These are phyloP conservation scores for Colletotrichum sp. DNA, from an alignment of 2,329 filamentous ascomycete genomes.

Conservation along the genomic window DNA sequence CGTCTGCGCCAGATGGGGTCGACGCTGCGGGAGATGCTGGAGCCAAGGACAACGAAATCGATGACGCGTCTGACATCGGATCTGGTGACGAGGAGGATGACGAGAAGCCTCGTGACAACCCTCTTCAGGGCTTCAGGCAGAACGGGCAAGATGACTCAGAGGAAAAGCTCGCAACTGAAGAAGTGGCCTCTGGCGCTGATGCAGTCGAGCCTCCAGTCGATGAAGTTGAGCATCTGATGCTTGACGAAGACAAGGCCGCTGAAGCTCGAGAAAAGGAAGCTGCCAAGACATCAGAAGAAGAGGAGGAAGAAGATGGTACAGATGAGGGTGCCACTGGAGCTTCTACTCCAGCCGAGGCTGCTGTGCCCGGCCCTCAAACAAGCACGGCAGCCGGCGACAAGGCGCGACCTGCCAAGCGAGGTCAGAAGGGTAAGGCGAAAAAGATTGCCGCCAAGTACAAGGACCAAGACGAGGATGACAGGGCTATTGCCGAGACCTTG, in stretches of 20 bases:
- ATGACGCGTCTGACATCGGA: conserved; percentile 37
- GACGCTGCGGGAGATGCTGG: conserved; percentile 17
- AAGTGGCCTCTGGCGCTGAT: conserved; percentile 6
- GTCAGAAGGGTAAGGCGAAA: conserved; percentile 83
- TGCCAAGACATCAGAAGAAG: neutral
- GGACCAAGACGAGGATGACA: conserved; percentile 93
- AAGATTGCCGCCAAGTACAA: conserved; percentile 91
- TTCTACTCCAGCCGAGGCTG: conserved; percentile 2
- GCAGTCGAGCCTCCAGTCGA: conserved; percentile 18
- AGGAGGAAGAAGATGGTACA: conserved; percentile 24
- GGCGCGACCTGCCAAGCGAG: conserved; percentile 65
- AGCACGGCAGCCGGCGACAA: conserved; percentile 40
- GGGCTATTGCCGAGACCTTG: conserved; percentile 80
- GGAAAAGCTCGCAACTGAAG: conserved; percentile 24
- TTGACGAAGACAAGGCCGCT: conserved; percentile 24
- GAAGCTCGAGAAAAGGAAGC: conserved; percentile 4
- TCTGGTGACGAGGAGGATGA: conserved; percentile 36
- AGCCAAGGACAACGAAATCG: conserved; percentile 32
- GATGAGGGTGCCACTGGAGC: conserved; percentile 6
- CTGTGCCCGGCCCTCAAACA: conserved; percentile 14
- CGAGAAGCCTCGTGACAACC: conserved; percentile 38
- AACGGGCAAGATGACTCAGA: conserved; percentile 30
- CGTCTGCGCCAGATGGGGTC: conserved; percentile 1
- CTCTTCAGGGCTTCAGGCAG: conserved; percentile 36
- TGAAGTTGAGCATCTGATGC: conserved; percentile 9